A percentile compares a stretch with the other conserved stretches of the same genome.
Evolutionary conservation across 345 rosid species (phyloP).

Genomic region (Salix purpurea): DNA sequence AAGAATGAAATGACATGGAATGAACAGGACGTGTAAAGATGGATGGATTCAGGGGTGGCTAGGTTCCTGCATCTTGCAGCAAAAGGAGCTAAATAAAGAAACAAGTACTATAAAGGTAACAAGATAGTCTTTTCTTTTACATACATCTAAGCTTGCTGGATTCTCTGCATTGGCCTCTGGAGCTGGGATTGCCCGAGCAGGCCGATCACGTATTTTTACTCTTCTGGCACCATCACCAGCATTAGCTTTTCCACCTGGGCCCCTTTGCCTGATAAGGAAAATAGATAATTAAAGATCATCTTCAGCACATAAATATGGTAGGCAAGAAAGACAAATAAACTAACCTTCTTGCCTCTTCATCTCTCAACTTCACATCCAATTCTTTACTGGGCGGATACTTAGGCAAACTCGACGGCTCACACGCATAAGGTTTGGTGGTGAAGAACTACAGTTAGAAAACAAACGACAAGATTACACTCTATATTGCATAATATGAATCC

Average conservation of each 20-base stretch:
- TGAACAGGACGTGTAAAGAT: not conserved
- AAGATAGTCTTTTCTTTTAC: conserved; percentile 8
- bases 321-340: conserved; percentile 15
- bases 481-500: conserved; percentile 3
- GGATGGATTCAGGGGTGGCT: not conserved
- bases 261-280: conserved; percentile 47
- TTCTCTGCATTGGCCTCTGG: conserved; percentile 85
- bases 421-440: conserved; percentile 68
- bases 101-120: not conserved
- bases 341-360: conserved; percentile 81
- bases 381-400: conserved; percentile 92
- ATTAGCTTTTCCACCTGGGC: conserved; percentile 41
- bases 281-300: conserved; percentile 8
- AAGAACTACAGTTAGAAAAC: conserved; percentile 60
- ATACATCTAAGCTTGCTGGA: conserved; percentile 19
- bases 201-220: conserved; percentile 19
- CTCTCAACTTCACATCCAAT: conserved; percentile 74
- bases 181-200: conserved; percentile 47
- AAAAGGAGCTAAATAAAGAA: not conserved
- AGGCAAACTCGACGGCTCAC: conserved; percentile 82
- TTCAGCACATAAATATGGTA: conserved; percentile 15
- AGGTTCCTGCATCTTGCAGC: not conserved
- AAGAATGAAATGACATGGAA: not conserved
- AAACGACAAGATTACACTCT: conserved; percentile 2
- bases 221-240: conserved; percentile 57